These are phyloP conservation scores for Flaveria brownii DNA, from an alignment of 129 eudicot species.

Conservation along the genomic window DNA sequence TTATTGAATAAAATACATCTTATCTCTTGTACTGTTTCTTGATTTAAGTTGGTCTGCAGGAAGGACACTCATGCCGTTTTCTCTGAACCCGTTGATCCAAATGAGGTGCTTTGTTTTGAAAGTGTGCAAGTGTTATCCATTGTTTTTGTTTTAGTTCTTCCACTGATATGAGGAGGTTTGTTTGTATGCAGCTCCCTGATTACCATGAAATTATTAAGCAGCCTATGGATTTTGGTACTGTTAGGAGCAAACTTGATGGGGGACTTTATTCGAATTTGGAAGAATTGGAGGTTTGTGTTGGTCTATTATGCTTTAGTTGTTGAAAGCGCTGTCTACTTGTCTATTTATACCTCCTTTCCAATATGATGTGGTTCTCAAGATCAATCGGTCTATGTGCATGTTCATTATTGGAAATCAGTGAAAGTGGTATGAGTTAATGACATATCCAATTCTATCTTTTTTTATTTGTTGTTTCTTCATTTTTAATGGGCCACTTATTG, in stretches of 20 bases:
- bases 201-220: constrained; percentile 80
- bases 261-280: constrained; percentile 67
- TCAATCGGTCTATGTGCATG: background rate
- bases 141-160: constrained; percentile 11
- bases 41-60: constrained; percentile 52
- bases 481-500: background rate
- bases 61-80: constrained; percentile 91
- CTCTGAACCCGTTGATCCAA: constrained; percentile 89
- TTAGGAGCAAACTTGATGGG: constrained; percentile 72
- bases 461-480: background rate
- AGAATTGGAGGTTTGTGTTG: constrained; percentile 79
- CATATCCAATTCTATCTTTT: background rate
- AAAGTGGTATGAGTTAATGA: background rate
- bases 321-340: background rate
- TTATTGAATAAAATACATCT: constrained; percentile 27
- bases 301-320: constrained; percentile 11
- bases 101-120: constrained; percentile 59
- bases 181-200: constrained; percentile 78
- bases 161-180: constrained; percentile 29
- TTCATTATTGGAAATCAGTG: constrained; percentile 12
- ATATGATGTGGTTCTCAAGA: background rate
- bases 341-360: background rate
- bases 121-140: background rate
- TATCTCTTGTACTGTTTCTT: constrained; percentile 25
- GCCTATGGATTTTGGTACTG: constrained; percentile 94